Percentiles rank a stretch among this genome's conserved stretches.
These are phyloP conservation scores for Fomes fomentarius DNA, from an alignment of 1,284 basidiomycete species.

Conservation along the genomic window DNA sequence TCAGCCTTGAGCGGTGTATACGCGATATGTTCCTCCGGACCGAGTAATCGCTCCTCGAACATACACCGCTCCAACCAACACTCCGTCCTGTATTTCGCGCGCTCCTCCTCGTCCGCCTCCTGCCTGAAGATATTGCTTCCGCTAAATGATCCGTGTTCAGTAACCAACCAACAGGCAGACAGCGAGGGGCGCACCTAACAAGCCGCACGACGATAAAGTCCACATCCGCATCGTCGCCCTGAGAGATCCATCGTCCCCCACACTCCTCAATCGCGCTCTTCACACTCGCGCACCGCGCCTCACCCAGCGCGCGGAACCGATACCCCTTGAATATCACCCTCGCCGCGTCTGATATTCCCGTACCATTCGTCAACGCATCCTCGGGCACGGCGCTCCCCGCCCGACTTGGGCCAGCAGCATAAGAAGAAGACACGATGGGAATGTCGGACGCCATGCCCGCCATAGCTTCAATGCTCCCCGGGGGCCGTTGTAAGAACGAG, in stretches of 20 bases:
- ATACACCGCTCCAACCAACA: constrained; percentile 83
- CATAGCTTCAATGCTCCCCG: constrained; percentile 11
- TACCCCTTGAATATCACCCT: constrained; percentile 52
- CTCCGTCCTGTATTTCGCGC: constrained; percentile 71
- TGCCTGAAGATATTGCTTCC: constrained; percentile 63
- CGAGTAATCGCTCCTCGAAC: constrained; percentile 65
- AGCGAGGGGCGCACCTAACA: constrained; percentile 53
- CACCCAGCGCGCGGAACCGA: constrained; percentile 62
- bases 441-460: constrained; percentile 11
- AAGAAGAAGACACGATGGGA: constrained; percentile 21
- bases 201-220: constrained; percentile 72
- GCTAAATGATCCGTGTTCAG: constrained; percentile 36
- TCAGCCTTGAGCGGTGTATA: constrained; percentile 62
- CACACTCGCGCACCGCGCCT: constrained; percentile 60
- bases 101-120: constrained; percentile 48
- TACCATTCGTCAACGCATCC: neutral
- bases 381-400: constrained; percentile 7
- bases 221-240: constrained; percentile 48
- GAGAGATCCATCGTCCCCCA: constrained; percentile 51
- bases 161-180: neutral
- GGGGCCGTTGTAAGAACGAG: constrained; percentile 21
- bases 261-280: constrained; percentile 57
- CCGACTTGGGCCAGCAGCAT: constrained; percentile 13
- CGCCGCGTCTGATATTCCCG: constrained; percentile 11
- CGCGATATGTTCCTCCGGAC: constrained; percentile 59